These are phyloP conservation scores for Plasmopara halstedii DNA, from an alignment of 352 stramenopile species.

Conservation along the genomic window DNA sequence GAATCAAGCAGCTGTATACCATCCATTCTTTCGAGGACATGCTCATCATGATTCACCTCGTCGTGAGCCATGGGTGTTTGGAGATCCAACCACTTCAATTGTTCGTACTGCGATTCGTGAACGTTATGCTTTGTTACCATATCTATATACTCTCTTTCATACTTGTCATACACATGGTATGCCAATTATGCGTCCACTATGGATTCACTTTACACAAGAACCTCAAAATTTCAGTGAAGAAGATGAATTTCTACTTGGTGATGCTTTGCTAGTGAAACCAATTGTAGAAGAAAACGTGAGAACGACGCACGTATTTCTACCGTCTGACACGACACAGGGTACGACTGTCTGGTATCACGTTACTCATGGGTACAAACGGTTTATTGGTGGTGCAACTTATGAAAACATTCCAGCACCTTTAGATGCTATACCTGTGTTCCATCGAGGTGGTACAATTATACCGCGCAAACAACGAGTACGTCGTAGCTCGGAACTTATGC, in stretches of 20 bases:
- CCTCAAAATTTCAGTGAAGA: constrained; percentile 82
- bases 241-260: constrained; percentile 93
- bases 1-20: constrained; percentile 94
- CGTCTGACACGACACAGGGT: constrained; percentile 22
- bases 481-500: constrained; percentile 92
- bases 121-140: constrained; percentile 95
- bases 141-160: constrained; percentile 90
- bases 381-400: constrained; percentile 47
- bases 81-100: constrained; percentile 86
- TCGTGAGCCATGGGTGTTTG: constrained; percentile 97
- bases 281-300: constrained; percentile 84
- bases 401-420: constrained; percentile 74
- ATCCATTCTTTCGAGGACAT: constrained; percentile 98
- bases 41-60: constrained; percentile 98
- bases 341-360: constrained; percentile 90
- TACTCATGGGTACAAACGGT: constrained; percentile 50
- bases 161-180: constrained; percentile 48
- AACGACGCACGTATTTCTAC: constrained; percentile 87
- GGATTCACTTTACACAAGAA: constrained; percentile 92
- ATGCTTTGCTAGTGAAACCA: constrained; percentile 94
- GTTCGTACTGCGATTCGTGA: constrained; percentile 89
- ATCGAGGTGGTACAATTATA: constrained; percentile 93
- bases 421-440: constrained; percentile 96
- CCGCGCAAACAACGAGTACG: constrained; percentile 94
- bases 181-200: constrained; percentile 92